Evolutionary conservation across 1,284 basidiomycete genomes (phyloP).

Genomic region (Vanrija sp.): DNA sequence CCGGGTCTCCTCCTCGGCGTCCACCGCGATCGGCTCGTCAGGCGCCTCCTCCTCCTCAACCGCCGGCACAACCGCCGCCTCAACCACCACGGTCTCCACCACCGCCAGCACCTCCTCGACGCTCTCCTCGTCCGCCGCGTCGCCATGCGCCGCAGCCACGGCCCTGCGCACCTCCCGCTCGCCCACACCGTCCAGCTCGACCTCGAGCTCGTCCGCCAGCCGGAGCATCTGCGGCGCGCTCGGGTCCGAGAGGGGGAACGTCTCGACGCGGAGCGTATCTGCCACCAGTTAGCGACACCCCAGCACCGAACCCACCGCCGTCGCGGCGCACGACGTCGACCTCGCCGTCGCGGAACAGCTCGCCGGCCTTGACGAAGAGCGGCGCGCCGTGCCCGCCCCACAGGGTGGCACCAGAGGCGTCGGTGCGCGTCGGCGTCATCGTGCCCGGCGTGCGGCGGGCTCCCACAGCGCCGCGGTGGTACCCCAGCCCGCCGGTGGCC

Average conservation of each 20-base stretch:
- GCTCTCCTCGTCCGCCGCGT: not conserved
- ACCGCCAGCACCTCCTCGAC: not conserved
- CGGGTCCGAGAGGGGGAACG: constrained; percentile 26
- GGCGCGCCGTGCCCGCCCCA: constrained; percentile 43
- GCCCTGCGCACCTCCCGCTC: not conserved
- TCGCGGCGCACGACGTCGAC: constrained; percentile 35
- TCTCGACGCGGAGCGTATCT: constrained; percentile 23
- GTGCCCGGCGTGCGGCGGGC: not conserved
- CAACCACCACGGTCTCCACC: not conserved
- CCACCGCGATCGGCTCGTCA: not conserved
- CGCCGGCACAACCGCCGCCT: not conserved
- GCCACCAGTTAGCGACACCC: not conserved
- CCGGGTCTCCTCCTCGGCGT: not conserved
- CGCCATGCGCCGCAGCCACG: not conserved
- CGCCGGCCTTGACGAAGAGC: constrained; percentile 48
- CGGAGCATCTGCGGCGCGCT: constrained; percentile 36
- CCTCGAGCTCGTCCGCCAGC: constrained; percentile 28
- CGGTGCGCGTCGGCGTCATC: not conserved
- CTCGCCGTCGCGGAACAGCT: constrained; percentile 47
- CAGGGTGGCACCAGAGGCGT: constrained; percentile 16
- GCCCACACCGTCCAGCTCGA: constrained; percentile 15
- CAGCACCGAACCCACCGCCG: constrained; percentile 23
- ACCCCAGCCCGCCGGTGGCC: constrained; percentile 27
- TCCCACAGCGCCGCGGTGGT: constrained; percentile 15
- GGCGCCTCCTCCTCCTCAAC: not conserved